A percentile compares a stretch with the other conserved stretches of the same genome.
Evolutionary conservation across 2,329 filamentous ascomycete species (phyloP).

Genomic region (Aspergillus sojae): DNA sequence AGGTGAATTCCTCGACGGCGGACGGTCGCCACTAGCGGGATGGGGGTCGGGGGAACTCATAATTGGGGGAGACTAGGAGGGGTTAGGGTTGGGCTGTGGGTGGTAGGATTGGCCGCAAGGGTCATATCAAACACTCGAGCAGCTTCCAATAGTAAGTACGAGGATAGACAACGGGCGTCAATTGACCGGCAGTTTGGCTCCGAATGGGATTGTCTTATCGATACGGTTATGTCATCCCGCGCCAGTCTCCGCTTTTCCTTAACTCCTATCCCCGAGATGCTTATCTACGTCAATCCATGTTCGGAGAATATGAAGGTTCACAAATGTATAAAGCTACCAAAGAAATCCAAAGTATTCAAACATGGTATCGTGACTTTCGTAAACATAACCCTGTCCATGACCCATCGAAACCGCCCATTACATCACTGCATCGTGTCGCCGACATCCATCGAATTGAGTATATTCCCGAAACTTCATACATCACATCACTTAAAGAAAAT

Average conservation of each 20-base stretch:
- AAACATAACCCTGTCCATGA: not conserved
- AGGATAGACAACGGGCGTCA: constrained; percentile 1
- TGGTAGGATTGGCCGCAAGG: constrained; percentile 6
- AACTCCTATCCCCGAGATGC: constrained; percentile 25
- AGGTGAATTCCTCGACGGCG: constrained; percentile 23
- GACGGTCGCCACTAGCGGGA: constrained; percentile 27
- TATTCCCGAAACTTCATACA: not conserved
- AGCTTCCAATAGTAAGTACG: constrained; percentile 7
- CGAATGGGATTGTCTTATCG: constrained; percentile 20
- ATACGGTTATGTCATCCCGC: constrained; percentile 22
- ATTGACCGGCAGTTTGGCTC: constrained; percentile 10
- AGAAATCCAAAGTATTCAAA: not conserved
- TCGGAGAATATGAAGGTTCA: not conserved
- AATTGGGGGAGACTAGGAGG: constrained; percentile 15
- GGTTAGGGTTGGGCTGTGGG: constrained; percentile 1
- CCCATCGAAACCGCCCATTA: not conserved
- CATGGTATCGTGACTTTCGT: not conserved
- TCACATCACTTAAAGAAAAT: not conserved
- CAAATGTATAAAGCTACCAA: not conserved
- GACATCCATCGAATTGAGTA: not conserved
- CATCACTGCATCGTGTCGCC: not conserved
- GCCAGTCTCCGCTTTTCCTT: constrained; percentile 16
- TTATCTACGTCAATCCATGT: not conserved
- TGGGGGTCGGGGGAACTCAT: constrained; percentile 34
- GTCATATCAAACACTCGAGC: constrained; percentile 13